Evolutionary conservation across 2,329 filamentous ascomycete species (phyloP).

Genomic region (Neofusicoccum sp.): DNA sequence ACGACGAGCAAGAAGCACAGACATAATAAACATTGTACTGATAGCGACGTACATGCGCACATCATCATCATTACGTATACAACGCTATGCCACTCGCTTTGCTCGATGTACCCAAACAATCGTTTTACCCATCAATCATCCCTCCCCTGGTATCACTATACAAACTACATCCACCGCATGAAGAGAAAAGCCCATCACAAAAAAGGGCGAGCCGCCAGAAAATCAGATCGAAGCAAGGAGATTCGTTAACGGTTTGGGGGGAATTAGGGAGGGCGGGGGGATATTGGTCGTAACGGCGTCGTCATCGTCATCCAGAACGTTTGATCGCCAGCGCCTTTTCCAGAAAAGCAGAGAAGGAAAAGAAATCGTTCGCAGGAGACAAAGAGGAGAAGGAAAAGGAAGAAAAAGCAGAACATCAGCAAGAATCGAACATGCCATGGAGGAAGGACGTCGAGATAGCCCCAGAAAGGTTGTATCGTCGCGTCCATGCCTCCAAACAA

Average conservation of each 20-base stretch:
- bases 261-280: background rate
- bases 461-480: background rate
- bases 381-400: background rate
- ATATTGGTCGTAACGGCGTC: background rate
- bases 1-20: too few relatives aligned
- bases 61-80: too few relatives aligned
- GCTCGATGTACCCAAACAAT: background rate
- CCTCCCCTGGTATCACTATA: conserved; percentile 15
- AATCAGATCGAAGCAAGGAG: conserved; percentile 1
- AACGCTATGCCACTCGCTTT: too few relatives aligned
- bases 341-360: background rate
- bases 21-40: too few relatives aligned
- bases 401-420: background rate
- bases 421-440: background rate
- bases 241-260: background rate
- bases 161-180: conserved; percentile 9
- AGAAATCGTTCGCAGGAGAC: background rate
- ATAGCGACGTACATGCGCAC: too few relatives aligned
- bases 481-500: background rate
- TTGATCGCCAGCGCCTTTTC: conserved; percentile 3
- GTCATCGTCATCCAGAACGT: conserved; percentile 4
- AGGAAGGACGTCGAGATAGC: background rate
- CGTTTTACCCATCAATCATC: background rate
- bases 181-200: background rate
- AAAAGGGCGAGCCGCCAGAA: background rate